Evolutionary conservation across 2,329 filamentous ascomycete genomes (phyloP).

Genomic region (Sarocladium brachiariae): DNA sequence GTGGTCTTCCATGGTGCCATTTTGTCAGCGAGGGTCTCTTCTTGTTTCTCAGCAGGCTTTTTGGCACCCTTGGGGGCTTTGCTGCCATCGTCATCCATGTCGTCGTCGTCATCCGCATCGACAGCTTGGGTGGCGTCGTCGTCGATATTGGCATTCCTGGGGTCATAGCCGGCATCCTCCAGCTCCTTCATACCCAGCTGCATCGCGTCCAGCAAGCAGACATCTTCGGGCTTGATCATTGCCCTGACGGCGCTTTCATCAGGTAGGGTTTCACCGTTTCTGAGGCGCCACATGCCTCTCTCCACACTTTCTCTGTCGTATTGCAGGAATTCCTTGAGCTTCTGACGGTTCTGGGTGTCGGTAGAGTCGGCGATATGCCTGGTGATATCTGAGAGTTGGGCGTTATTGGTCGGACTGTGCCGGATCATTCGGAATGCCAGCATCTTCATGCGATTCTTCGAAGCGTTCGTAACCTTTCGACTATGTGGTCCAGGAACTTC

Average conservation of each 20-base stretch:
- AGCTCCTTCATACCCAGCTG: constrained; percentile 89
- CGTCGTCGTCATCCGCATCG: constrained; percentile 54
- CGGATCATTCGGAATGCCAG: constrained; percentile 84
- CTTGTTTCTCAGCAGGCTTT: constrained; percentile 40
- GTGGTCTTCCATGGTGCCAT: constrained; percentile 95
- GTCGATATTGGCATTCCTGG: constrained; percentile 52
- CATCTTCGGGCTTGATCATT: constrained; percentile 93
- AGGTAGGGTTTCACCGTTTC: constrained; percentile 64
- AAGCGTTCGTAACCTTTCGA: constrained; percentile 90
- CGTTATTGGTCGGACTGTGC: constrained; percentile 61
- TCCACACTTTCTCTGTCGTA: constrained; percentile 71
- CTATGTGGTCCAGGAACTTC: constrained; percentile 93
- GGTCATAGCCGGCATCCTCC: constrained; percentile 80
- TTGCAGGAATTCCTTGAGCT: constrained; percentile 91
- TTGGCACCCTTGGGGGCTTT: constrained; percentile 32
- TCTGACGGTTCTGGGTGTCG: constrained; percentile 91
- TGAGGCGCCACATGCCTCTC: constrained; percentile 76
- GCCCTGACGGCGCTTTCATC: constrained; percentile 74
- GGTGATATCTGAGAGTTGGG: constrained; percentile 78
- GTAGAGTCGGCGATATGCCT: constrained; percentile 88
- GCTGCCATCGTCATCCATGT: constrained; percentile 36
- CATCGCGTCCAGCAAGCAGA: constrained; percentile 93
- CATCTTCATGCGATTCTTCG: constrained; percentile 95
- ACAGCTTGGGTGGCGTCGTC: constrained; percentile 55
- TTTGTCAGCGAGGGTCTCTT: constrained; percentile 75